A percentile compares a stretch with the other conserved stretches of the same genome.
Conservation (phyloP, 306 rosid genomes). For the Pyrus bretschneideri region DNA sequence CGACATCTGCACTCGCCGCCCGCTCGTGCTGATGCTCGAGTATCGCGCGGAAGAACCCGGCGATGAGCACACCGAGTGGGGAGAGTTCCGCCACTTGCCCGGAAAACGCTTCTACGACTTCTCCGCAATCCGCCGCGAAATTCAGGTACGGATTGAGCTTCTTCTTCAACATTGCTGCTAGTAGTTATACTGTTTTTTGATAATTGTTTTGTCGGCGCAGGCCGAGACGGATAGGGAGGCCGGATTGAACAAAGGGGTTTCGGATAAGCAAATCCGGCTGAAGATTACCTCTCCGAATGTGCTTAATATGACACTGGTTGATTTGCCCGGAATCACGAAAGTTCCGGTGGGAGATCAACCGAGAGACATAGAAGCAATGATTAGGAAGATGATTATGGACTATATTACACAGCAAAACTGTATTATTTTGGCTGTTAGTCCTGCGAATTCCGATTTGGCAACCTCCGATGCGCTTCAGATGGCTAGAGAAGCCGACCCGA, state of each 20-base stretch:
- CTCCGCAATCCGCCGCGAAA: conserved; percentile 24
- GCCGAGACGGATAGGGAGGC: conserved; percentile 34
- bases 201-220: conserved; percentile 8
- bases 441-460: conserved; percentile 39
- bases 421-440: conserved; percentile 33
- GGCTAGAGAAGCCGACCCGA: conserved; percentile 33
- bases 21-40: conserved; percentile 32
- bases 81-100: conserved; percentile 35
- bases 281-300: conserved; percentile 35
- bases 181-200: not conserved
- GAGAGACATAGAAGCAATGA: conserved; percentile 29
- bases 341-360: conserved; percentile 45
- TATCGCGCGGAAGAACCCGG: conserved; percentile 9
- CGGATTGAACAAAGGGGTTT: conserved; percentile 29
- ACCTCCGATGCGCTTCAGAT: conserved; percentile 40
- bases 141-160: conserved; percentile 19
- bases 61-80: conserved; percentile 16
- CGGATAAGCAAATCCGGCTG: conserved; percentile 29
- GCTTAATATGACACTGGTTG: conserved; percentile 34
- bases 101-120: conserved; percentile 30
- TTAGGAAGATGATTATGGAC: conserved; percentile 33
- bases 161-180: not conserved
- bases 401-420: conserved; percentile 23
- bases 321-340: conserved; percentile 38
- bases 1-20: conserved; percentile 33